Base-by-base conservation (phyloP, 208 protist genomes). In the Trypanosoma theileri region DNA sequence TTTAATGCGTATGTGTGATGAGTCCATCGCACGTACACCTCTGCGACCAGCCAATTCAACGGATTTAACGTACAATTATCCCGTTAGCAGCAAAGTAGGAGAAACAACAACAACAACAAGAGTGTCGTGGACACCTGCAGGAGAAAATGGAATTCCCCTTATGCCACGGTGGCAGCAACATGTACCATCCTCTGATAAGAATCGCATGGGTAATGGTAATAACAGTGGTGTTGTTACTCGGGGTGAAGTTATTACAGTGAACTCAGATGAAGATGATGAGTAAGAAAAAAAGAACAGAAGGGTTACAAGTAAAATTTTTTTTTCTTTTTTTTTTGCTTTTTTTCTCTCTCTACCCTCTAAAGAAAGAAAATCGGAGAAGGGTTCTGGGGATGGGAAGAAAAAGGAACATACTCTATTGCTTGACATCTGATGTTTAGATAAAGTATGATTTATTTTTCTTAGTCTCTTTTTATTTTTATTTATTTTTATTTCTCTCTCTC, bases 1-100 rank as follows among this genome's bases (percentile, higher is more conserved):
- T 56, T 71, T 92, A 24, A 84, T 89, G 82, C 51, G 21, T 21
- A 68, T 92, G 62, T 92, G 86, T 66, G 80, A 89, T 64, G 86
- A 92, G 21, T 76, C 86, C 13, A 59, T 74, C 53, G 45, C 62
- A 35, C 82, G 80, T 17, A 89, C 78, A 0, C 82, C 85, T 10
- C 60, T 88, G 26, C 83, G 53, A 44, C 60, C 48, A 54, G n/a
- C 13, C 22, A 14, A 8, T 3, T 11, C 4, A 21, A 22, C 2
- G 2, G 22, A 67, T 26, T 3, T 58, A 58, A 26, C 10, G 45
- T 13, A 17, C 6, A 40, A 52, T 26, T 31, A 52, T 44, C 28
- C 28, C 28, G 28, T 6, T 35, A 35, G 6, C 28, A 35, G 28
- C 28, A 35, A 35, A 1, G 28, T 6, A 35, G 42, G 46, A n/a